Evolutionary conservation across 2,329 filamentous ascomycete species (phyloP).

Genomic region (Penicillium sp.): DNA sequence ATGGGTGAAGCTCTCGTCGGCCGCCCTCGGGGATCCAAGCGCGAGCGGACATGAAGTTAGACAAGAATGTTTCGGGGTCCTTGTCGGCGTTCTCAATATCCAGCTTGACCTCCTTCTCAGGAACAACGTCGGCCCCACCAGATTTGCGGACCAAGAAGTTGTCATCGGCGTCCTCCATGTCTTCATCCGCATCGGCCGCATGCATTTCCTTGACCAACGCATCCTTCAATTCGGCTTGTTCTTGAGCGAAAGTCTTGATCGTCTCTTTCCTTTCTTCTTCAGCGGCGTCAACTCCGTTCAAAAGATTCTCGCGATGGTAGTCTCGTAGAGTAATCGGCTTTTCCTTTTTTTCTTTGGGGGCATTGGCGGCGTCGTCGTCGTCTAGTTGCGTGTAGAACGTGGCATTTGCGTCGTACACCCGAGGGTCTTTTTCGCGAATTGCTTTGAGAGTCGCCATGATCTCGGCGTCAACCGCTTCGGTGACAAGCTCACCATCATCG

Average conservation of each 20-base stretch:
- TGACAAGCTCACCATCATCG: conserved; percentile 80
- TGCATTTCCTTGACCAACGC: conserved; percentile 77
- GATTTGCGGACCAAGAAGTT: conserved; percentile 71
- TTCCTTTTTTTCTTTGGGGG: conserved; percentile 54
- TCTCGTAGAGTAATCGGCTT: conserved; percentile 82
- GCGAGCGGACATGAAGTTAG: conserved; percentile 86
- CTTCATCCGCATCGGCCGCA: conserved; percentile 48
- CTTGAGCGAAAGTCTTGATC: conserved; percentile 72
- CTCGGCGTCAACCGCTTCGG: conserved; percentile 75
- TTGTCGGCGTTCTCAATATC: conserved; percentile 74
- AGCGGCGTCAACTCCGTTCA: conserved; percentile 63
- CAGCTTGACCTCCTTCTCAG: conserved; percentile 49
- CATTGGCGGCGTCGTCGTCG: conserved; percentile 32
- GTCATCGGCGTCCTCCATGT: conserved; percentile 57
- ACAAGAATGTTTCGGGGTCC: conserved; percentile 87
- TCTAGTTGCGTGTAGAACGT: conserved; percentile 71
- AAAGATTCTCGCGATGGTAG: conserved; percentile 86
- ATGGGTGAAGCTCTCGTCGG: conserved; percentile 64
- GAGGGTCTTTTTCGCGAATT: conserved; percentile 83
- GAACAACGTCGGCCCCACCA: conserved; percentile 31
- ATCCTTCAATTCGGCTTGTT: conserved; percentile 77
- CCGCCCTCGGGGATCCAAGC: conserved; percentile 71
- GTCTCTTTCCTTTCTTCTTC: conserved; percentile 43
- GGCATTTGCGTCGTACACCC: conserved; percentile 73
- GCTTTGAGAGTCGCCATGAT: conserved; percentile 82